Percentiles rank a stretch among this genome's conserved stretches.
phyloP scores from a whole-genome alignment of 2,329 filamentous ascomycete species.

The Aspergillus fumigatus region DNA sequence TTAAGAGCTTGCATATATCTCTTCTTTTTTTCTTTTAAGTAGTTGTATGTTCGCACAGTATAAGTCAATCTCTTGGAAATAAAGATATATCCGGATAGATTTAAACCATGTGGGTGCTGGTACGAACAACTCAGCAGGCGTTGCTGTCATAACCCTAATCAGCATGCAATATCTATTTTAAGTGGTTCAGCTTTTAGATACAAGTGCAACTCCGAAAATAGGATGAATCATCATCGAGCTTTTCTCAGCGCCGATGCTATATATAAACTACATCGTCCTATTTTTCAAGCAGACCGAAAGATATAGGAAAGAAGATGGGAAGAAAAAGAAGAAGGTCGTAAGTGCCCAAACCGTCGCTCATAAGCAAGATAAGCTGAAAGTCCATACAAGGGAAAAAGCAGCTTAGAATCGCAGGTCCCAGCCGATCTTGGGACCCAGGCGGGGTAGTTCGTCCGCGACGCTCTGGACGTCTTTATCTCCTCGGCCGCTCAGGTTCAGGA shows the following conservation, averaged over 20 bases:
- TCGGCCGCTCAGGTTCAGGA: conserved; percentile 87
- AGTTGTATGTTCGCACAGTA: conserved; percentile 13
- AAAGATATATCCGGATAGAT: background rate
- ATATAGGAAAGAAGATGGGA: background rate
- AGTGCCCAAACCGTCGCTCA: background rate
- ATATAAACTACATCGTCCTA: background rate
- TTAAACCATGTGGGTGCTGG: background rate
- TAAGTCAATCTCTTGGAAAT: background rate
- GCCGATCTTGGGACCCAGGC: conserved; percentile 80
- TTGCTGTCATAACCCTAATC: too few relatives aligned
- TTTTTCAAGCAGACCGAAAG: background rate
- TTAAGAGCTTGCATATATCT: conserved; percentile 13
- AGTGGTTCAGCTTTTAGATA: background rate
- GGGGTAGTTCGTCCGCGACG: conserved; percentile 89
- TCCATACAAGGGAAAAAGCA: background rate
- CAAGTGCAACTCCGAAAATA: background rate
- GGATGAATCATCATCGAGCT: background rate
- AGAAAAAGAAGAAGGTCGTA: background rate
- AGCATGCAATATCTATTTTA: background rate
- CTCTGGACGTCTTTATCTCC: conserved; percentile 99
- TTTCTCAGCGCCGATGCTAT: background rate
- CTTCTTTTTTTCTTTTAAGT: conserved; percentile 4
- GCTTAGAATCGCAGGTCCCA: conserved; percentile 58
- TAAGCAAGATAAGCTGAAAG: background rate
- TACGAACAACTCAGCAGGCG: background rate